A percentile compares a stretch with the other conserved stretches of the same genome.
Conservation (phyloP, 2,329 filamentous ascomycete species). For the Escovopsis sp. region DNA sequence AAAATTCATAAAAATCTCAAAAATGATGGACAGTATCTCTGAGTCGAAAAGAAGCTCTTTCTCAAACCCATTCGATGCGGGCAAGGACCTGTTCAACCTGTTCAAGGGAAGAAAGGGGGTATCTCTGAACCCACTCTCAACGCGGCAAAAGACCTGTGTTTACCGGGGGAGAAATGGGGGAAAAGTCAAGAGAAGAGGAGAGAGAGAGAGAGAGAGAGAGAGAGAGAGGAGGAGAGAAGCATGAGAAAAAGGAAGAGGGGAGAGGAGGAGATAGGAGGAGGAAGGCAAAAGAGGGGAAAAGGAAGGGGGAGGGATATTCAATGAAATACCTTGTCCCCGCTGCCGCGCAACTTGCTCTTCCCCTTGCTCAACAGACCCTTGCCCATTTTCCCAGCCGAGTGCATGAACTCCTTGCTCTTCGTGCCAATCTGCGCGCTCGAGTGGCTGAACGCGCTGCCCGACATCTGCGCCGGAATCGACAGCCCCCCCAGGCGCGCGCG, state of each 20-base stretch:
- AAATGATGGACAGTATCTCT: too few relatives aligned
- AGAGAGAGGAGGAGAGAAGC: too few relatives aligned
- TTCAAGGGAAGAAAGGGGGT: conserved; percentile 7
- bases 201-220: too few relatives aligned
- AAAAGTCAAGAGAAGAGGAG: too few relatives aligned
- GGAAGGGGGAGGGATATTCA: conserved; percentile 28
- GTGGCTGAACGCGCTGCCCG: conserved; percentile 31
- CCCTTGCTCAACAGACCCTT: conserved; percentile 87
- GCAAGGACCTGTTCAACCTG: conserved; percentile 22
- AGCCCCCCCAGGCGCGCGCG: conserved; percentile 21
- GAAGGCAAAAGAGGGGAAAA: conserved; percentile 6
- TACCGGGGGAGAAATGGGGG: too few relatives aligned
- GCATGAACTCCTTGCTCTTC: conserved; percentile 79
- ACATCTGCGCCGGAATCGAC: conserved; percentile 23
- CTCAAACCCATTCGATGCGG: too few relatives aligned
- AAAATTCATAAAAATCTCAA: too few relatives aligned
- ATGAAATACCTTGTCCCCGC: conserved; percentile 79
- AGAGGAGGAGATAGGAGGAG: background rate
- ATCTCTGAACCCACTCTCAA: too few relatives aligned
- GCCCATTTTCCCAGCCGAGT: conserved; percentile 73
- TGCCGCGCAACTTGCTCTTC: conserved; percentile 62
- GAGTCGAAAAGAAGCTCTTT: too few relatives aligned
- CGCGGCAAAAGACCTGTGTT: too few relatives aligned
- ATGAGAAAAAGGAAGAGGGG: conserved; percentile 1
- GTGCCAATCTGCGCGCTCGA: conserved; percentile 53